phyloP scores from a whole-genome alignment of 768 basidiomycete genomes.

The Termitomyces bulborhizus region DNA sequence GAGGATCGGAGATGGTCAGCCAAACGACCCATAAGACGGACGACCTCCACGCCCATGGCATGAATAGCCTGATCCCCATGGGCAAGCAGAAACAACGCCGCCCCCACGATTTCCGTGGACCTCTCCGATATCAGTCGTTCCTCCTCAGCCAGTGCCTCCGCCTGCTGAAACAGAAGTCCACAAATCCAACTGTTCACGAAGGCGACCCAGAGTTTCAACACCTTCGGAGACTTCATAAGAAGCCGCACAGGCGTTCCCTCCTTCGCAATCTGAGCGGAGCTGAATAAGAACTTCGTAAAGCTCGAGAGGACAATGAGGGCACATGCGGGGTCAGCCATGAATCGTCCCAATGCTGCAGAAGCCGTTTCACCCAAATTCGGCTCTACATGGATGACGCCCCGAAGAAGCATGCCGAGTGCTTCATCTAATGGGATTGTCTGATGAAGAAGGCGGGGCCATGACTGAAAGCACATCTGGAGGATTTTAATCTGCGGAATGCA shows the following conservation, averaged over 20 bases:
- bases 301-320: conserved; percentile 54
- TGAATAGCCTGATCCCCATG: conserved; percentile 46
- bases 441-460: conserved; percentile 80
- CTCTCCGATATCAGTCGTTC: conserved; percentile 38
- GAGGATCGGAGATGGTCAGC: conserved; percentile 34
- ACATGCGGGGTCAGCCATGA: conserved; percentile 56
- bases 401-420: conserved; percentile 72
- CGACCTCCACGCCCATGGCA: conserved; percentile 54
- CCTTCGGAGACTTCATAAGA: conserved; percentile 56
- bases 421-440: conserved; percentile 47
- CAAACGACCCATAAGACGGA: conserved; percentile 51
- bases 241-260: conserved; percentile 61
- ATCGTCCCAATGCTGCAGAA: conserved; percentile 58
- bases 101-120: conserved; percentile 62
- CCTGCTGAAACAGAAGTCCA: conserved; percentile 34
- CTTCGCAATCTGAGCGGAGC: conserved; percentile 52
- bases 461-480: conserved; percentile 71
- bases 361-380: conserved; percentile 68
- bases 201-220: conserved; percentile 69
- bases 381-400: conserved; percentile 82
- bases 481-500: conserved; percentile 60
- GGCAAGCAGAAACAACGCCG: conserved; percentile 68
- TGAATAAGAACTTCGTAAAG: conserved; percentile 71
- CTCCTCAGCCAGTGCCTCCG: conserved; percentile 35
- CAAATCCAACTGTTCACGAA: conserved; percentile 67